A percentile compares a stretch with the other conserved stretches of the same genome.
These are phyloP conservation scores for Ichthyophthirius multifiliis DNA, from an alignment of 169 alveolate genomes.

Conservation along the genomic window DNA sequence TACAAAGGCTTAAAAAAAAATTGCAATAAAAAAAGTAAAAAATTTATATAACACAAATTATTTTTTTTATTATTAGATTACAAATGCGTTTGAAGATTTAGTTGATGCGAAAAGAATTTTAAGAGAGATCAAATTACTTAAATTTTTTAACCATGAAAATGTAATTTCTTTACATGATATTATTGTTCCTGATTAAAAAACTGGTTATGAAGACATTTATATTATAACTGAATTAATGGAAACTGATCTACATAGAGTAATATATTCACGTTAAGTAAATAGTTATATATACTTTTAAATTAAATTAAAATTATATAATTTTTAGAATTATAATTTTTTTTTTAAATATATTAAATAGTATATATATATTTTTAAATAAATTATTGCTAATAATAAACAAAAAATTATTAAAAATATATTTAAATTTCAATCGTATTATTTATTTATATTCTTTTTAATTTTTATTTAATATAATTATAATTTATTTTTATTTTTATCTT, in stretches of 20 bases:
- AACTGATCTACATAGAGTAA: conserved; percentile 90
- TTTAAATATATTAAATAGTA: too few species aligned
- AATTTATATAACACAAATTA: not conserved
- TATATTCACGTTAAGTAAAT: conserved; percentile 80
- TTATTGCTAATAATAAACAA: too few species aligned
- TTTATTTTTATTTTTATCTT: conserved; percentile 23
- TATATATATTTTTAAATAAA: too few species aligned
- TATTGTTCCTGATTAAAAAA: conserved; percentile 75
- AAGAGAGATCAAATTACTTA: conserved; percentile 71
- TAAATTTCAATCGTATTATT: too few species aligned
- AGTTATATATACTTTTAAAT: too few species aligned
- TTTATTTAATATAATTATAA: too few species aligned
- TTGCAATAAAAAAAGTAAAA: conserved; percentile 70
- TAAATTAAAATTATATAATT: too few species aligned
- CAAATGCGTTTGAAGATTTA: conserved; percentile 78
- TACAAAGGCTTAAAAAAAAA: conserved; percentile 45
- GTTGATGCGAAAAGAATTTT: conserved; percentile 81
- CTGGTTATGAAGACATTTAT: conserved; percentile 83
- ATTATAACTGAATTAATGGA: conserved; percentile 90
- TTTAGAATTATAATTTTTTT: too few species aligned
- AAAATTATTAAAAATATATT: too few species aligned
- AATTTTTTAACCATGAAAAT: conserved; percentile 85
- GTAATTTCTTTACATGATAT: conserved; percentile 75
- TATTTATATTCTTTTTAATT: too few species aligned
- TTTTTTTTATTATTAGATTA: conserved; percentile 4